These are phyloP conservation scores for Nymphaea colorata DNA, from an alignment of 164 flowering plant genomes.

Conservation along the genomic window DNA sequence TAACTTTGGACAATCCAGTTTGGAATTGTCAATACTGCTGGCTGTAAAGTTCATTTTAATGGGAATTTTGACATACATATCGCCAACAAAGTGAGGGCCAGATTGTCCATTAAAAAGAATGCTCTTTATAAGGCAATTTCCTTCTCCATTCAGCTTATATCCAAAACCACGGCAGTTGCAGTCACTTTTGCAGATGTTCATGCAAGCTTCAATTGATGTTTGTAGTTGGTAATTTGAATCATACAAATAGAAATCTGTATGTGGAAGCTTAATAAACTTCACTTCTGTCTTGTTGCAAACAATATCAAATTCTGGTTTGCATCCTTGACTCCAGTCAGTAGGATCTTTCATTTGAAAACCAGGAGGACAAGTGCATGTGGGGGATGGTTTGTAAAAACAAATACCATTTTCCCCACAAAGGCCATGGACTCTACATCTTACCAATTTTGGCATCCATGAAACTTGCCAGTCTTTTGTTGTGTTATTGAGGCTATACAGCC, in stretches of 20 bases:
- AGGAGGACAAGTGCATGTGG: slow-evolving; percentile 10
- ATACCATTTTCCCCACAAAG: slow-evolving; percentile 16
- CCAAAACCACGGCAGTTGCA: slow-evolving; percentile 18
- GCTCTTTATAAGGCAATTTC: slow-evolving; percentile 1
- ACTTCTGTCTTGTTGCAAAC: slow-evolving; percentile 2
- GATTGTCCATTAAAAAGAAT: slow-evolving; percentile 7
- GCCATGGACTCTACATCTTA: slow-evolving; percentile 12
- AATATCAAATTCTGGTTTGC: slow-evolving; percentile 7
- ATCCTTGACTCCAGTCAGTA: slow-evolving; percentile 13
- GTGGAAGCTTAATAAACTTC: slow-evolving; percentile 9
- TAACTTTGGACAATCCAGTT: not conserved
- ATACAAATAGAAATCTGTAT: slow-evolving; percentile 23
- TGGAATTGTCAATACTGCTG: not conserved
- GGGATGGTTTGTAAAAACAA: slow-evolving; percentile 9
- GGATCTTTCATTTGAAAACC: slow-evolving; percentile 12
- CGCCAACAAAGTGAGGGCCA: slow-evolving; percentile 5
- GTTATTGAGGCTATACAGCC: slow-evolving; percentile 14
- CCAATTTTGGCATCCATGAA: slow-evolving; percentile 10
- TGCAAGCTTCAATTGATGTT: slow-evolving; percentile 13
- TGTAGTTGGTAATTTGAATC: slow-evolving; percentile 4
- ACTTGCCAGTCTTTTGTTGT: slow-evolving; percentile 7
- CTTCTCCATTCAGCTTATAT: slow-evolving; percentile 13
- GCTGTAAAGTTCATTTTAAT: not conserved
- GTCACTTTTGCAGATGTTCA: slow-evolving; percentile 6
- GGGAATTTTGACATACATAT: slow-evolving; percentile 13